phyloP scores from a whole-genome alignment of 495 filamentous ascomycete genomes.

The Sordaria brevicollis region DNA sequence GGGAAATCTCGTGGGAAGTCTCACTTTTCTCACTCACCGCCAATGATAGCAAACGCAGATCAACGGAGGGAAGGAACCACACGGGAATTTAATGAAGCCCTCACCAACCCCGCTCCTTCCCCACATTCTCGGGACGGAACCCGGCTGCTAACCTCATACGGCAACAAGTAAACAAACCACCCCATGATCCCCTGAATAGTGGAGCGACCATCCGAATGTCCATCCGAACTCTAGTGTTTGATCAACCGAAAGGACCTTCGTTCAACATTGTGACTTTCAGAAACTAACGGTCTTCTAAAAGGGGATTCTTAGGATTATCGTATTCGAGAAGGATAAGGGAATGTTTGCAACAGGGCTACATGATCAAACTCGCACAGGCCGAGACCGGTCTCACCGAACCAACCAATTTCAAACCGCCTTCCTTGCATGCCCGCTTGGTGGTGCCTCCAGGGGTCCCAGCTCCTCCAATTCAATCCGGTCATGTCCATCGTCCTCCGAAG shows the following conservation, averaged over 20 bases:
- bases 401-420: not conserved
- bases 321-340: not conserved
- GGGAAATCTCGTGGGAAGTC: not conserved
- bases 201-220: not conserved
- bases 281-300: not conserved
- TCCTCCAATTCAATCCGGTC: not conserved
- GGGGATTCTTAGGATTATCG: not conserved
- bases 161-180: not conserved
- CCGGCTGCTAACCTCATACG: not conserved
- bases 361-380: not conserved
- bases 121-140: not conserved
- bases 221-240: not conserved
- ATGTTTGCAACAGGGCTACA: not conserved
- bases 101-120: not conserved
- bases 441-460: not conserved
- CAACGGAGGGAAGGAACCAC: not conserved
- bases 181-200: not conserved
- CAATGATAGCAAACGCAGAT: not conserved
- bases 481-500: constrained; percentile 2
- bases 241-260: not conserved
- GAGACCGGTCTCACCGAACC: not conserved
- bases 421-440: not conserved
- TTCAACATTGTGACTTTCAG: not conserved
- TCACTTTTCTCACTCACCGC: not conserved
- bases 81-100: not conserved